Evolutionary conservation across 805 yeast species (phyloP).

Genomic region (Suhomyces kilbournensis): DNA sequence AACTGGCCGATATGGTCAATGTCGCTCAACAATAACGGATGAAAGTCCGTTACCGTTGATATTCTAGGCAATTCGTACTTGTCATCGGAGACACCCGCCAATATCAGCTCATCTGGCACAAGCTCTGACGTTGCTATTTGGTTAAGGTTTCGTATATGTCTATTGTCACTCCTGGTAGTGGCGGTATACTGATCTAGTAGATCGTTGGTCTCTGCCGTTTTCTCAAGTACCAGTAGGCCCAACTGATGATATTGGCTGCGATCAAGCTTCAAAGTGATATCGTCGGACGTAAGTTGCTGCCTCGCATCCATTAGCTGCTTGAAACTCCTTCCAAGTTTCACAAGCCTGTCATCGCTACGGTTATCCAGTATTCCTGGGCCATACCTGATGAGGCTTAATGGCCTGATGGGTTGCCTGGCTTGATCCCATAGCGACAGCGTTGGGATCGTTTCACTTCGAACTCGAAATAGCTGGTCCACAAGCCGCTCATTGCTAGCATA

Average conservation of each 20-base stretch:
- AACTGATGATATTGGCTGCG: neutral
- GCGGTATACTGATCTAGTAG: neutral
- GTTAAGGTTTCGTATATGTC: neutral
- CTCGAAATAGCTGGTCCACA: neutral
- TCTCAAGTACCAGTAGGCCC: neutral
- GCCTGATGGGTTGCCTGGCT: neutral
- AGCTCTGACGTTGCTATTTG: neutral
- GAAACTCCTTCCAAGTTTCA: conserved; percentile 1
- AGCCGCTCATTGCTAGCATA: neutral
- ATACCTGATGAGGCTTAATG: neutral
- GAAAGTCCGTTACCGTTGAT: conserved; percentile 2
- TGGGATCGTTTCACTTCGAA: neutral
- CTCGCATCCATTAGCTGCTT: neutral
- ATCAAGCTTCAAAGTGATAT: neutral
- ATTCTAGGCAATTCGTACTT: conserved; percentile 6
- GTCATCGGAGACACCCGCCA: neutral
- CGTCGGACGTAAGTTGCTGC: neutral
- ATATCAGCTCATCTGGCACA: neutral
- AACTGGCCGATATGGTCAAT: neutral
- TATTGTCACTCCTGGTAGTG: neutral
- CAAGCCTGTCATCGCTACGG: neutral
- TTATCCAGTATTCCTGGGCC: neutral
- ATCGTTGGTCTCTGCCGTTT: neutral
- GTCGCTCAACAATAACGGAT: conserved; percentile 6
- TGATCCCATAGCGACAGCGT: neutral